These are phyloP conservation scores for Candolleomyces eurysporus DNA, from an alignment of 768 basidiomycete species.

Conservation along the genomic window DNA sequence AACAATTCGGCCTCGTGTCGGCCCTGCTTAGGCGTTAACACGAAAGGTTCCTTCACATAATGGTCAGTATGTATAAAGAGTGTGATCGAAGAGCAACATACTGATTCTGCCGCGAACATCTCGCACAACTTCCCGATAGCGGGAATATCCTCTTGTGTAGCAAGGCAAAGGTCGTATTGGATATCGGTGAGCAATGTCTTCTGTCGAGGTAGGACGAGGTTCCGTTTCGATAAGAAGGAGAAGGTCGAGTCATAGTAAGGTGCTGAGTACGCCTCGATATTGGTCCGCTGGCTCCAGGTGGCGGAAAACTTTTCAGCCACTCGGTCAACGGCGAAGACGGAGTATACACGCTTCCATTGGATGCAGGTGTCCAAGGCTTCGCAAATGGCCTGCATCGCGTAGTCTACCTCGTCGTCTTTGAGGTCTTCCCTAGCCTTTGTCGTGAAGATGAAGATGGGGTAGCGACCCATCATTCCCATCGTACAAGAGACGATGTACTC, in stretches of 20 bases:
- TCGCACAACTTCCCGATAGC: conserved; percentile 48
- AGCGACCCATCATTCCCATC: conserved; percentile 48
- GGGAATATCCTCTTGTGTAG: conserved; percentile 31
- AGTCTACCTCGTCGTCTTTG: conserved; percentile 29
- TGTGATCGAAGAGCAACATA: conserved; percentile 28
- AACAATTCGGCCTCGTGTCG: conserved; percentile 48
- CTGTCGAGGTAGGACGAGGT: conserved; percentile 17
- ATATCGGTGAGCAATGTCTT: conserved; percentile 12
- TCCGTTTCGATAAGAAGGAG: conserved; percentile 46
- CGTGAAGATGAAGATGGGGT: conserved; percentile 67
- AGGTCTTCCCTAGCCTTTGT: conserved; percentile 40
- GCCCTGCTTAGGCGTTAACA: conserved; percentile 41
- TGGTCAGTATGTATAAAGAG: conserved; percentile 3
- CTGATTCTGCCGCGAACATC: conserved; percentile 58
- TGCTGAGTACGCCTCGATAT: conserved; percentile 29
- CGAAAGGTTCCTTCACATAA: conserved; percentile 52
- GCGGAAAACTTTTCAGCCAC: conserved; percentile 46
- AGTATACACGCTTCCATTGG: conserved; percentile 49
- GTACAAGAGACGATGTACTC: conserved; percentile 63
- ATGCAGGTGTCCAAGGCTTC: conserved; percentile 33
- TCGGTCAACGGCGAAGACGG: conserved; percentile 56
- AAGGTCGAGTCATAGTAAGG: conserved; percentile 66
- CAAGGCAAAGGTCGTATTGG: conserved; percentile 43
- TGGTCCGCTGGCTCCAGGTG: conserved; percentile 48
- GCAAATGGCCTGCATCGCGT: conserved; percentile 43